Conservation (phyloP, 2,329 filamentous ascomycete species). For the Teratosphaeriaceae sp. region DNA sequence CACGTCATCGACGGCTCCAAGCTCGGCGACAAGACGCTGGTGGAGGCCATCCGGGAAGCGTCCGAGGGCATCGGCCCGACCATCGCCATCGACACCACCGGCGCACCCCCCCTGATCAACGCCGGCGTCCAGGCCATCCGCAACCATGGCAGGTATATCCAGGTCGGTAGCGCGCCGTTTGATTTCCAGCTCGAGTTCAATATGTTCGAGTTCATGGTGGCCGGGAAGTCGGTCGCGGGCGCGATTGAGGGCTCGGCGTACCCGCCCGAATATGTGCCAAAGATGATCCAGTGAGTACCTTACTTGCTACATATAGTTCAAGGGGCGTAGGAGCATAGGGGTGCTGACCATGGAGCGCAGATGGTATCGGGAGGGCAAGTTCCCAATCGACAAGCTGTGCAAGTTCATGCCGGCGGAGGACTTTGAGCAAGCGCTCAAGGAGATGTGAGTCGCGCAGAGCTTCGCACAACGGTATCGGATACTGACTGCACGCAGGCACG, state of each 20-base stretch:
- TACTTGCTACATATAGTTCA: no score
- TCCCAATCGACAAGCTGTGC: slow-evolving; percentile 42
- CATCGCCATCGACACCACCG: slow-evolving; percentile 47
- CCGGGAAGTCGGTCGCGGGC: slow-evolving; percentile 42
- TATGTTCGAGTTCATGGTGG: slow-evolving; percentile 41
- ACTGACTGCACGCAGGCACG: slow-evolving; percentile 15
- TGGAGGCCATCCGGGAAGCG: slow-evolving; percentile 30
- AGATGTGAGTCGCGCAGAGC: slow-evolving; percentile 26
- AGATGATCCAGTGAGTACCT: slow-evolving; percentile 38
- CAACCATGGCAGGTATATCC: slow-evolving; percentile 43
- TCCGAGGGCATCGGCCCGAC: slow-evolving; percentile 36
- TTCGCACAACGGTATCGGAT: neutral
- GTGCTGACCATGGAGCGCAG: slow-evolving; percentile 32
- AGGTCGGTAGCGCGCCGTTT: slow-evolving; percentile 44
- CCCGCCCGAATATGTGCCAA: slow-evolving; percentile 38
- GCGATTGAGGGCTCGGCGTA: slow-evolving; percentile 42
- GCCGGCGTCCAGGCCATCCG: slow-evolving; percentile 38
- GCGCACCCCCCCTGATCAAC: slow-evolving; percentile 36
- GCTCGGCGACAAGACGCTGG: slow-evolving; percentile 29
- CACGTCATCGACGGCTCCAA: slow-evolving; percentile 32
- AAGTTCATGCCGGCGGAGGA: slow-evolving; percentile 40
- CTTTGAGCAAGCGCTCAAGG: slow-evolving; percentile 34
- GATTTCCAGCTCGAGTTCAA: slow-evolving; percentile 38
- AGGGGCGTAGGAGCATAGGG: no score
- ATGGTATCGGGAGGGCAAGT: slow-evolving; percentile 42